Conservation (phyloP, 2,329 filamentous ascomycete genomes). For the Aspergillus brunneoviolaceus region DNA sequence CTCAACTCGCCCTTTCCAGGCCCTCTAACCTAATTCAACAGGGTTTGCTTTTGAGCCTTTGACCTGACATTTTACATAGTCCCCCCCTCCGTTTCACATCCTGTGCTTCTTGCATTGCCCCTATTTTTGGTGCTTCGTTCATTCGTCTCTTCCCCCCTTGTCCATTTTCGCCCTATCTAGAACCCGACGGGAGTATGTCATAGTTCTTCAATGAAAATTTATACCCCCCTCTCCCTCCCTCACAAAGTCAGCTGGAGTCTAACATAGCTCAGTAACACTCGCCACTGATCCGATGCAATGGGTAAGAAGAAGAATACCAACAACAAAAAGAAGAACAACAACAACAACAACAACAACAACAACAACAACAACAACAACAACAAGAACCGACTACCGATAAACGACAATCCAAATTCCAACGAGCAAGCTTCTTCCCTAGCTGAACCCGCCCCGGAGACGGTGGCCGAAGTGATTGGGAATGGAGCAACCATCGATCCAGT, state of each 20-base stretch:
- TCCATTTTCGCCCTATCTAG: slow-evolving; percentile 22
- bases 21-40: slow-evolving; percentile 27
- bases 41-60: slow-evolving; percentile 16
- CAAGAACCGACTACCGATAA: slow-evolving; percentile 25
- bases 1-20: slow-evolving; percentile 25
- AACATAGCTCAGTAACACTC: slow-evolving; percentile 18
- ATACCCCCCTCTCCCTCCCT: slow-evolving; percentile 21
- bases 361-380: slow-evolving; percentile 28
- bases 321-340: slow-evolving; percentile 35
- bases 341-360: slow-evolving; percentile 30
- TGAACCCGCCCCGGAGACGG: slow-evolving; percentile 30
- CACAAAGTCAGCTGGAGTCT: slow-evolving; percentile 11
- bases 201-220: slow-evolving; percentile 19
- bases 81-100: slow-evolving; percentile 18
- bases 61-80: slow-evolving; percentile 26
- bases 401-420: slow-evolving; percentile 26
- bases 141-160: slow-evolving; percentile 17
- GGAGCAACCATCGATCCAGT: slow-evolving; percentile 36
- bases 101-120: slow-evolving; percentile 21
- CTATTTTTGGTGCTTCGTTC: slow-evolving; percentile 16
- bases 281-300: slow-evolving; percentile 38
- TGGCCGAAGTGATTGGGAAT: slow-evolving; percentile 37
- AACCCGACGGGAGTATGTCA: slow-evolving; percentile 28
- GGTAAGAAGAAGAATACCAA: slow-evolving; percentile 38
- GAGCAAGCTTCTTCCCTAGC: slow-evolving; percentile 20